Percentiles rank a stretch among this genome's conserved stretches.
Evolutionary conservation across 1,284 basidiomycete species (phyloP).

Genomic region (Peniophora sp.): DNA sequence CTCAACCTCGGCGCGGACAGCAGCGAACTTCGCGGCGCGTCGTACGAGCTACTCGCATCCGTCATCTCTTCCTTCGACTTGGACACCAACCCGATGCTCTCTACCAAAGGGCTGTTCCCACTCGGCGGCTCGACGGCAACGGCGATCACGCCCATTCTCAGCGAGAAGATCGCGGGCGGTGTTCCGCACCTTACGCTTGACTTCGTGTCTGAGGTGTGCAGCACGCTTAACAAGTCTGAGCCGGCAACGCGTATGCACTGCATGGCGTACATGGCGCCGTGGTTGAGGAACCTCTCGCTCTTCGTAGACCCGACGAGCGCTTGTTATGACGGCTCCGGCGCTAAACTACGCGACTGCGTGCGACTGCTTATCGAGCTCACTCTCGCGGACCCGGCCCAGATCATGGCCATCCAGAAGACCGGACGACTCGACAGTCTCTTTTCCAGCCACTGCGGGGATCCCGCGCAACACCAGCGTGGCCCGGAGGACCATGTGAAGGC

Average conservation of each 20-base stretch:
- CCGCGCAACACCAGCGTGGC: too few relatives aligned
- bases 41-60: conserved; percentile 72
- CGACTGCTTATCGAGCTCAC: conserved; percentile 72
- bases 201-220: conserved; percentile 76
- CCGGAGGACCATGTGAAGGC: too few relatives aligned
- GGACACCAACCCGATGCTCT: conserved; percentile 61
- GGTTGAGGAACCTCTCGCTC: conserved; percentile 72
- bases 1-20: conserved; percentile 67
- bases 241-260: conserved; percentile 58
- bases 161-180: conserved; percentile 64
- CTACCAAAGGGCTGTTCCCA: conserved; percentile 32
- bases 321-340: conserved; percentile 62
- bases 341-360: conserved; percentile 70
- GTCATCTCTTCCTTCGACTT: conserved; percentile 74
- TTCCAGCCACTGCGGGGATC: too few relatives aligned
- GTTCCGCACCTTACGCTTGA: conserved; percentile 79
- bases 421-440: conserved; percentile 60
- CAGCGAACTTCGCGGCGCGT: conserved; percentile 68
- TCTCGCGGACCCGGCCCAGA: conserved; percentile 61
- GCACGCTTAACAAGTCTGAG: conserved; percentile 48
- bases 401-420: conserved; percentile 58
- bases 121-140: conserved; percentile 33
- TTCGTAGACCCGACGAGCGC: conserved; percentile 65
- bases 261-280: conserved; percentile 76
- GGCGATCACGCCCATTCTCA: conserved; percentile 74